Evolutionary conservation across 352 stramenopile genomes (phyloP).

Genomic region (Nothophytophthora sp.): DNA sequence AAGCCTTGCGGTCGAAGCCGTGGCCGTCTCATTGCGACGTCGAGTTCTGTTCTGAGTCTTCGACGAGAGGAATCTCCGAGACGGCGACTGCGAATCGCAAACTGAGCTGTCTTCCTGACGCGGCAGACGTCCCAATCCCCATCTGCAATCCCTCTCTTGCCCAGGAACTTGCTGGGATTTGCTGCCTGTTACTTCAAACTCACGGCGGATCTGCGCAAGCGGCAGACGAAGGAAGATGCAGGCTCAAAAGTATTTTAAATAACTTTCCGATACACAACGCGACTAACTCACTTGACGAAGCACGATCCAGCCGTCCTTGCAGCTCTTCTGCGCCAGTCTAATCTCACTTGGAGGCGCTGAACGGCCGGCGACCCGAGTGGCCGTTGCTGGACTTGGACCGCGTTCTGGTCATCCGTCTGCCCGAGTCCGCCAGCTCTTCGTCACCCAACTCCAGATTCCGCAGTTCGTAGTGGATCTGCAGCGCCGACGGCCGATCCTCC

Average conservation of each 20-base stretch:
- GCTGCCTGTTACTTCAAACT: slow-evolving; percentile 25
- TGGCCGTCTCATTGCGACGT: slow-evolving; percentile 23
- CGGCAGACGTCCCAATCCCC: slow-evolving; percentile 15
- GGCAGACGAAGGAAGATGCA: too few relatives aligned
- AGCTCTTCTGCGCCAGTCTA: too few relatives aligned
- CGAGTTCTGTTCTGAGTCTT: not conserved
- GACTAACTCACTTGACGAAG: too few relatives aligned
- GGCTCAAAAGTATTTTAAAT: too few relatives aligned
- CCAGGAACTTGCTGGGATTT: slow-evolving; percentile 11
- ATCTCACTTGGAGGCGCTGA: slow-evolving; percentile 9
- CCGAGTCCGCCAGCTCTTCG: slow-evolving; percentile 21
- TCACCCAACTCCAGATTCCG: slow-evolving; percentile 35
- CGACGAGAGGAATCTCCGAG: too few relatives aligned
- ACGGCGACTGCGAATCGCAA: slow-evolving; percentile 28
- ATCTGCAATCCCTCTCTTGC: slow-evolving; percentile 18
- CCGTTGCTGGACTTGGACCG: slow-evolving; percentile 16
- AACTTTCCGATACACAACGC: too few relatives aligned
- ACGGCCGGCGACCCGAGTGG: slow-evolving; percentile 12
- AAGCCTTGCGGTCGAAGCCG: slow-evolving; percentile 7
- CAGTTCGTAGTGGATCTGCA: slow-evolving; percentile 75
- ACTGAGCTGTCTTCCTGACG: slow-evolving; percentile 15
- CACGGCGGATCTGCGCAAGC: too few relatives aligned
- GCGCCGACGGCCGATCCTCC: slow-evolving; percentile 50
- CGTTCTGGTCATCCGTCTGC: slow-evolving; percentile 24
- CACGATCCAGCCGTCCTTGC: slow-evolving; percentile 4